These are phyloP conservation scores for Chlamydomonas eustigma DNA, from an alignment of 139 green algal species.

Conservation along the genomic window DNA sequence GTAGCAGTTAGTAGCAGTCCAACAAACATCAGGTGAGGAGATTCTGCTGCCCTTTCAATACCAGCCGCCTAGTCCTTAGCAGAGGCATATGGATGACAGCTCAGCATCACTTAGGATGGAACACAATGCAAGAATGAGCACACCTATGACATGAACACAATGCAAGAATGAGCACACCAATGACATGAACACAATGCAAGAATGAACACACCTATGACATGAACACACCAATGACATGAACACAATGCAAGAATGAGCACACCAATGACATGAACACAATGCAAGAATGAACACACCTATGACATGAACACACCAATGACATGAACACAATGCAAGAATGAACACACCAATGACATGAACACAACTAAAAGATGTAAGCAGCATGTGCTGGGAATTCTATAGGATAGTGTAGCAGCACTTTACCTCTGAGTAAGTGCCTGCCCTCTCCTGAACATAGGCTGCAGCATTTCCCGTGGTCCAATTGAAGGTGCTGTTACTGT, in stretches of 20 bases:
- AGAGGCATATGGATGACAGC: too few relatives aligned
- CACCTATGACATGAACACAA: too few relatives aligned
- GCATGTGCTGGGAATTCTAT: neutral
- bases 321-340: neutral
- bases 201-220: too few relatives aligned
- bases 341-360: neutral
- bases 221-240: too few relatives aligned
- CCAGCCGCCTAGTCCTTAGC: neutral
- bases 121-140: too few relatives aligned
- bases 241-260: neutral
- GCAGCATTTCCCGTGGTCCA: constrained; percentile 28
- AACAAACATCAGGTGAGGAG: neutral
- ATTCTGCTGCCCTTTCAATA: neutral
- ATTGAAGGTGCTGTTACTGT: constrained; percentile 17
- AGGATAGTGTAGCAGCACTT: neutral
- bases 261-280: constrained; percentile 6
- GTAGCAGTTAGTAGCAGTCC: neutral
- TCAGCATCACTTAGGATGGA: too few relatives aligned
- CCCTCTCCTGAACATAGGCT: constrained; percentile 34
- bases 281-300: too few relatives aligned
- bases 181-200: too few relatives aligned
- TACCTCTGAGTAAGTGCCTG: constrained; percentile 35
- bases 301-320: too few relatives aligned
- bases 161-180: too few relatives aligned
- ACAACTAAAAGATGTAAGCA: constrained; percentile 1